Conservation (phyloP, 441 rosid species). For the Geranium incanum region DNA sequence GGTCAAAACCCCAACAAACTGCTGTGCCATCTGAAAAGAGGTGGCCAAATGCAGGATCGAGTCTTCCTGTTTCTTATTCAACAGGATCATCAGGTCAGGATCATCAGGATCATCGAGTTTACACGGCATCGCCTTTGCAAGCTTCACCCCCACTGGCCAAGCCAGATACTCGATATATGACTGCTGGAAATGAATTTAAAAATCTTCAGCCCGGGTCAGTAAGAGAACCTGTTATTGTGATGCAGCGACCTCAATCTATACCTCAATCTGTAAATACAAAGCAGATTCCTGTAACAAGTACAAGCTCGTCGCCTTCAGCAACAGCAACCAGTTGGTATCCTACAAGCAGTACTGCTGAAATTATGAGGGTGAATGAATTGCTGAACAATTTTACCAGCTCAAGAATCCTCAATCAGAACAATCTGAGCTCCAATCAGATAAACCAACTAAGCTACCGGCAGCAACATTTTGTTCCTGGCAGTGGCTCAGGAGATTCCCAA, state of each 20-base stretch:
- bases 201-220: conserved; percentile 37
- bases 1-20: conserved; percentile 56
- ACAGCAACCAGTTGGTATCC: conserved; percentile 48
- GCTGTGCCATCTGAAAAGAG: conserved; percentile 44
- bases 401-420: conserved; percentile 39
- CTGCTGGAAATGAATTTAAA: conserved; percentile 49
- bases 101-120: too few species aligned
- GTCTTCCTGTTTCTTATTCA: conserved; percentile 42
- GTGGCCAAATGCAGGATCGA: conserved; percentile 45
- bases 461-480: conserved; percentile 42
- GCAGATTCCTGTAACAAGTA: conserved; percentile 40
- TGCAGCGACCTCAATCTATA: conserved; percentile 64
- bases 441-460: conserved; percentile 28
- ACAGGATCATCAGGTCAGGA: too few species aligned
- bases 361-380: conserved; percentile 51
- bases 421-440: conserved; percentile 41
- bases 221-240: conserved; percentile 57
- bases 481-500: conserved; percentile 31
- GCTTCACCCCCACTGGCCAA: conserved; percentile 40
- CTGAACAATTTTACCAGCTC: conserved; percentile 40
- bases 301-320: conserved; percentile 45
- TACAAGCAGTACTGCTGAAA: conserved; percentile 33
- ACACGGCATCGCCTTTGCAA: conserved; percentile 45
- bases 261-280: conserved; percentile 50
- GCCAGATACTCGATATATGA: conserved; percentile 39